Base-by-base conservation (phyloP, 1,284 basidiomycete genomes). In the Ceratobasidium sp. region DNA sequence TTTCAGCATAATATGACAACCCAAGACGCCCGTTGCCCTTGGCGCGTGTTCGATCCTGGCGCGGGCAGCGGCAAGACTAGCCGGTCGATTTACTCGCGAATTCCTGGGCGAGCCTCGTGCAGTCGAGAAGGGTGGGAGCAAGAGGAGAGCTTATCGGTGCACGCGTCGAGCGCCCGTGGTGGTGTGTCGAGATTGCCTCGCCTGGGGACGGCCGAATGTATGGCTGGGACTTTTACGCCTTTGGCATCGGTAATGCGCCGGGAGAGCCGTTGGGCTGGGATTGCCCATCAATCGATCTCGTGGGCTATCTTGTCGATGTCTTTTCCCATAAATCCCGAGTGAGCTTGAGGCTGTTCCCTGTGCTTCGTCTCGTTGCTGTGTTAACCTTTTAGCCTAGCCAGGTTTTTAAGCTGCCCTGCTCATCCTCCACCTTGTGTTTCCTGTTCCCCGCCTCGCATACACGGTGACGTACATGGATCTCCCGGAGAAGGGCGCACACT, bases 401-500 rank as follows among this genome's bases (percentile, higher is more conserved):
- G 66, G 65, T 67, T 67, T 68, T 68, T 56, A 68, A 67, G 46
- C 49, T 67, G 65, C 32, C 66, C 49, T n/a, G 19, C 22, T 40
- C 43, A 46, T 37, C 37, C 59, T 40, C 59, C 34, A 25, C 17
- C 40, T n/a, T 46, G 29, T 46, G 22, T 29, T 46, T 25, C 22
- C 43, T 64, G 40, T n/a, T 64, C 61, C 40, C 22, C 61, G 19
- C 61, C 61, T 44, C 29, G 43, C 6, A 64, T 46, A 64, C 61
- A 40, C 19, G 15, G 61, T 64, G 61, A 64, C 66, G 59, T 69
- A 64, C 51, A 83, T 84, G 82, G 85, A 86, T 76, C 78, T 87
- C 29, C 81, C 84, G 73, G 79, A 81, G 19, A 85, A 91, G 78
- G 90, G 90, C 69, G 84, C 87, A 40, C 88, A 87, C 77, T 92